Evolutionary conservation across 352 stramenopile species (phyloP).

Genomic region (Hyaloperonospora brassicae): DNA sequence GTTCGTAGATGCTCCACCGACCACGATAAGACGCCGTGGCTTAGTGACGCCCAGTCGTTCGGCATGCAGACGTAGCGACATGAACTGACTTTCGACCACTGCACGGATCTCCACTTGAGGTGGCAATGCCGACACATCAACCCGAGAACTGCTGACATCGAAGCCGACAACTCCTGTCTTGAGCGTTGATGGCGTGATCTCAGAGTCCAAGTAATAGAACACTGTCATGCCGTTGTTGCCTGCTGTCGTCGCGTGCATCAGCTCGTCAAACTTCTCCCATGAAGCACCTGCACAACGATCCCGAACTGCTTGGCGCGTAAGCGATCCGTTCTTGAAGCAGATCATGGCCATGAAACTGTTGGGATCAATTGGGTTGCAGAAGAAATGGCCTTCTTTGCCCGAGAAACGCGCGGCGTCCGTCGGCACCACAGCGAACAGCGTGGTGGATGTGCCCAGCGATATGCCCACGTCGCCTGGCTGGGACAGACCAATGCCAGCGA

Average conservation of each 20-base stretch:
- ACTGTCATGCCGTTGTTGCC: conserved; percentile 42
- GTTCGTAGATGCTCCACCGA: conserved; percentile 54
- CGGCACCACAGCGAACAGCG: conserved; percentile 50
- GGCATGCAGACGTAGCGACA: conserved; percentile 48
- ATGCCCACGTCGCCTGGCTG: conserved; percentile 46
- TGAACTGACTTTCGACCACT: conserved; percentile 59
- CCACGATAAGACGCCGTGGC: conserved; percentile 48
- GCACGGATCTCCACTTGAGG: conserved; percentile 41
- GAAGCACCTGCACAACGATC: conserved; percentile 31
- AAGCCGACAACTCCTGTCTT: conserved; percentile 44
- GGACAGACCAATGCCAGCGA: conserved; percentile 58
- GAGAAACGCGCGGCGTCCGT: conserved; percentile 36
- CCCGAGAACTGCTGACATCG: conserved; percentile 17
- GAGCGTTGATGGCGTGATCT: conserved; percentile 54
- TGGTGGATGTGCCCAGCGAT: conserved; percentile 60
- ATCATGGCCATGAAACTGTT: conserved; percentile 78
- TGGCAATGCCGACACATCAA: conserved; percentile 13
- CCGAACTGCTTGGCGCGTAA: conserved; percentile 58
- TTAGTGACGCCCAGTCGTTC: conserved; percentile 46
- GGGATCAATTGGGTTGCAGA: conserved; percentile 70
- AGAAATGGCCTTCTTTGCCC: conserved; percentile 70
- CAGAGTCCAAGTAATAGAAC: conserved; percentile 58
- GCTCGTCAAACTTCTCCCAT: conserved; percentile 50
- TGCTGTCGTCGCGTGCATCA: conserved; percentile 31
- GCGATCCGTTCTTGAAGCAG: conserved; percentile 80